Conservation (phyloP, 1,139 yeast genomes). For the Blastobotrys malaysiensis region DNA sequence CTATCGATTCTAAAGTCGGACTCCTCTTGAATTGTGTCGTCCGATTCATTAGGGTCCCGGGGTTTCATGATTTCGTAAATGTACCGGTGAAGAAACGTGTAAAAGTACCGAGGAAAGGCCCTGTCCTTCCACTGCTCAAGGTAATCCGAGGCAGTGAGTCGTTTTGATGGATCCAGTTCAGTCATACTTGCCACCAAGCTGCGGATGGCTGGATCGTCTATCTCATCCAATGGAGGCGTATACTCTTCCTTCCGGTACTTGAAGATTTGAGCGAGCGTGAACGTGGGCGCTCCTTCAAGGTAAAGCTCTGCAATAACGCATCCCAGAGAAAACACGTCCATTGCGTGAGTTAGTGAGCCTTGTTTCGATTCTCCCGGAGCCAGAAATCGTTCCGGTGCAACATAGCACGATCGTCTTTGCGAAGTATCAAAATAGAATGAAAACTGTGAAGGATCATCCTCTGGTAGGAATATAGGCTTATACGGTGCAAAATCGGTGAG, state of each 20-base stretch:
- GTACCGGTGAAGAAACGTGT: conserved; percentile 64
- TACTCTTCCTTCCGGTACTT: conserved; percentile 70
- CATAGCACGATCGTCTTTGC: conserved; percentile 76
- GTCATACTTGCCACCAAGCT: conserved; percentile 60
- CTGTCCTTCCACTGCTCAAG: conserved; percentile 43
- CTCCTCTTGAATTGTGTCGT: conserved; percentile 31
- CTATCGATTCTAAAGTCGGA: conserved; percentile 59
- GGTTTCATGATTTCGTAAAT: conserved; percentile 43
- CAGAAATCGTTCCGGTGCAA: conserved; percentile 90
- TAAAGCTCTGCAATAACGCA: conserved; percentile 90
- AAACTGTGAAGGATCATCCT: conserved; percentile 91
- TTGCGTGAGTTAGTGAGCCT: conserved; percentile 49
- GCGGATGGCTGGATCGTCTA: conserved; percentile 47
- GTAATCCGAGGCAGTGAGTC: conserved; percentile 53
- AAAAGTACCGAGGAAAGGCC: conserved; percentile 69
- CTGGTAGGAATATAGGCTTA: conserved; percentile 85
- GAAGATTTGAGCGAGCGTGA: conserved; percentile 80
- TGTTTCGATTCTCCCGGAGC: conserved; percentile 31
- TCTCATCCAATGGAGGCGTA: conserved; percentile 52
- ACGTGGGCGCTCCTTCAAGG: conserved; percentile 79
- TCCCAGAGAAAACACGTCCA: conserved; percentile 89
- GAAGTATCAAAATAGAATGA: conserved; percentile 90
- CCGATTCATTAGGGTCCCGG: conserved; percentile 7
- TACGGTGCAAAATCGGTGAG: conserved; percentile 77
- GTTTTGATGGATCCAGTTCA: conserved; percentile 50